Evolutionary conservation across 148 eudicot genomes (phyloP), one percentile per base, ranked within the genome.

Genomic region (Arctostaphylos glauca): DNA sequence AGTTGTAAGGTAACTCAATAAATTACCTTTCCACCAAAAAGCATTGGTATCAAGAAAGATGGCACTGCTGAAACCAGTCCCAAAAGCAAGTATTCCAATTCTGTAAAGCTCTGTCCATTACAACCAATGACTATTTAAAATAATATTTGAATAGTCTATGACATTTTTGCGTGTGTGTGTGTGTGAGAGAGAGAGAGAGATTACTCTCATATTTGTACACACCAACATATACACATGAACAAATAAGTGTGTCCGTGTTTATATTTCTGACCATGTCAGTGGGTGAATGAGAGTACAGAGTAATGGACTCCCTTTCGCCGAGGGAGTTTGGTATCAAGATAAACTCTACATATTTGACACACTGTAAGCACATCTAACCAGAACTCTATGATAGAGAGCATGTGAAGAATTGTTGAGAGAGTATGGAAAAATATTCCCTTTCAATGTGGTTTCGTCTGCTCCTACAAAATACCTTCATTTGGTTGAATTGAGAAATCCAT

Each of bases 11-110:
- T 31, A 6, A 47, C 74, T 54, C 23, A 64, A 62, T 0, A 55
- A 56, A 66, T 90, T 84, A 96, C 99, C 97, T 96, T 86, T 52
- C 98, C 97, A 82, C 88, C 93, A 82, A 94, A 77, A 64, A 96
- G n/a, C 87, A 93, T 47, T 12, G 99, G 99, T 84, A 96, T 86
- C n/a, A 87, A 77, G 60, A 96, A 93, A 47, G 99, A 92, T 49
- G 99, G 99, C 14, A 92, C 83, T 52, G 92, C 98, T 23, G 98
- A 96, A 90, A 94, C 84, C 88, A 94, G 88, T 78, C 92, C 99
- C 87, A 94, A 78, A 58, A 92, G 82, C 83, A 96, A 89, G 88
- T 96, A 96, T 82, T 96, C 99, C 87, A 90, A 89, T 88, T 96
- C 99, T 54, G 86, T 92, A 84, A 96, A 96, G 79, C 88, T 90